These are phyloP conservation scores for Pyrus communis DNA, from an alignment of 306 rosid genomes.

Conservation along the genomic window DNA sequence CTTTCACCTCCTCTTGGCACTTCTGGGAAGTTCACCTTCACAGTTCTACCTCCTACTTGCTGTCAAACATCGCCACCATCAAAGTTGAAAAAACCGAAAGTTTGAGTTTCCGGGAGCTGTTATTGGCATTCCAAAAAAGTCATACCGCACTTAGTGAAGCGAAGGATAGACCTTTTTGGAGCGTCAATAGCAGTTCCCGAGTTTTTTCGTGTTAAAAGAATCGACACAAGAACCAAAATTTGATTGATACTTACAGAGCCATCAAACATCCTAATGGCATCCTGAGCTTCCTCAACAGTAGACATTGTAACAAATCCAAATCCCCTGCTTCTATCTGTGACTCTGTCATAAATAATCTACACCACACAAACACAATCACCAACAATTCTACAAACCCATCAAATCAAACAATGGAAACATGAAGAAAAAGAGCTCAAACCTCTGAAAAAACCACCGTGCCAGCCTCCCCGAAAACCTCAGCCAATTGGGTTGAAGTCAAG, in stretches of 20 bases:
- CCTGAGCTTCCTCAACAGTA: constrained; percentile 67
- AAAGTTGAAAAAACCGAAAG: neutral
- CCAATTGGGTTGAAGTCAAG: constrained; percentile 53
- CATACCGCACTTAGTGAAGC: neutral
- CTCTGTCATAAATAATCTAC: constrained; percentile 77
- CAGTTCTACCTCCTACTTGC: constrained; percentile 80
- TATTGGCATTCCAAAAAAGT: neutral
- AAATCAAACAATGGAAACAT: constrained; percentile 4
- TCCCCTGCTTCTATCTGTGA: constrained; percentile 89
- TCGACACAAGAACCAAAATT: neutral
- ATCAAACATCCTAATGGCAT: constrained; percentile 80
- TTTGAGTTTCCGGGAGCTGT: neutral
- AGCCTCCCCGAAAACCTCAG: constrained; percentile 66
- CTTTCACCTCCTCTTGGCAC: constrained; percentile 93
- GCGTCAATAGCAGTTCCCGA: neutral
- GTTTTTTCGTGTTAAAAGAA: neutral
- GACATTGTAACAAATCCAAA: constrained; percentile 90
- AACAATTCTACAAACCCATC: neutral
- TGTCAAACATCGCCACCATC: constrained; percentile 30
- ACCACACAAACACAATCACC: neutral
- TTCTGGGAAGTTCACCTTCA: constrained; percentile 84
- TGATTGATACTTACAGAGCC: constrained; percentile 56
- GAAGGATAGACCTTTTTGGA: neutral
- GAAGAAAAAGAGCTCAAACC: constrained; percentile 38
- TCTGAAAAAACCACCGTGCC: constrained; percentile 64